Percentiles rank a stretch among this genome's conserved stretches.
Conservation (phyloP, 257 asterid genomes). For the Lantana camara region DNA sequence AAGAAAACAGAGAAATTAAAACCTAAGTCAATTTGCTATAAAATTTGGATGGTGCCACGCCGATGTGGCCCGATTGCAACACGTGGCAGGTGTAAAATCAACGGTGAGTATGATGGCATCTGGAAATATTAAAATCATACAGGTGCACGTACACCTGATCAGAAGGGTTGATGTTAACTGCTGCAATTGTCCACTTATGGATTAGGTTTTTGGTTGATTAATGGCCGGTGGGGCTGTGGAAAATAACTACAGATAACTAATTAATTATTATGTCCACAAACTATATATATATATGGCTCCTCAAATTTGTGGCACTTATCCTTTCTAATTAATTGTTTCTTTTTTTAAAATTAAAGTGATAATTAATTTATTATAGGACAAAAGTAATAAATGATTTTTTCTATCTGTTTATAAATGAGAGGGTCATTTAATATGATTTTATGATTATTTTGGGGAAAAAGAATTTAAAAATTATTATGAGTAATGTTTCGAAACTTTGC, state of each 20-base stretch:
- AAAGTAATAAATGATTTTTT: no score
- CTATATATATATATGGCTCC: background rate
- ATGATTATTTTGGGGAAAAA: no score
- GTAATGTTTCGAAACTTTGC: no score
- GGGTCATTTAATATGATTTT: no score
- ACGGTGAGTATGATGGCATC: slow-evolving; percentile 27
- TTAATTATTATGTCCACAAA: background rate
- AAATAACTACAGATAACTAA: background rate
- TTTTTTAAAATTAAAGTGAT: no score
- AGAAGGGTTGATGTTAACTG: slow-evolving; percentile 26
- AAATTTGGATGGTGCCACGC: slow-evolving; percentile 27
- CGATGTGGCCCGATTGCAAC: slow-evolving; percentile 22
- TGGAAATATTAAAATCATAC: slow-evolving; percentile 20
- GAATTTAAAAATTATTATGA: no score
- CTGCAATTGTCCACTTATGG: slow-evolving; percentile 17
- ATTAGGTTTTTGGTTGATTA: slow-evolving; percentile 22
- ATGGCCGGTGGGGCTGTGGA: slow-evolving; percentile 42
- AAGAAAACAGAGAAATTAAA: background rate
- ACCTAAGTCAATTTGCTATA: background rate
- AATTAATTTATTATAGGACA: no score
- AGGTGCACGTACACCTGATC: slow-evolving; percentile 19
- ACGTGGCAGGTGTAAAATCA: slow-evolving; percentile 28
- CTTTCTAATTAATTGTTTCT: background rate
- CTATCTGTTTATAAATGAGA: no score
- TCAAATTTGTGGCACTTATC: background rate